Evolutionary conservation across 1,284 basidiomycete species (phyloP).

Genomic region (Stygiomarasmius scandens): DNA sequence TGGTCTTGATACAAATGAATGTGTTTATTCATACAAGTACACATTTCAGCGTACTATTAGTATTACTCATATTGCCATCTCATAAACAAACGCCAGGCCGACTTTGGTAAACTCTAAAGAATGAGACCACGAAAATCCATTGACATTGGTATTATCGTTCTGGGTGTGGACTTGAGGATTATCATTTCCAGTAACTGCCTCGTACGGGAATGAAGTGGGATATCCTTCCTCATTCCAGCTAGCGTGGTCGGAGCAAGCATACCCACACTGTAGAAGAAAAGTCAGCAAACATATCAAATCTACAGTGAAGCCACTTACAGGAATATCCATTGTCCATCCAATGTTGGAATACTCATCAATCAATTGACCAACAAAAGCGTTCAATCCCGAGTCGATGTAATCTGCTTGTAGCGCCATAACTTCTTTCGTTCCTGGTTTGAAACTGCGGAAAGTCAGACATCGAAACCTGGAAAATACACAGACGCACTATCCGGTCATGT

Average conservation of each 20-base stretch:
- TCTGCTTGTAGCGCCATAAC: constrained; percentile 19
- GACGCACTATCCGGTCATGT: constrained; percentile 24
- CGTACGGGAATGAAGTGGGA: constrained; percentile 37
- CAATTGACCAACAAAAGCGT: constrained; percentile 14
- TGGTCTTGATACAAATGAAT: too few species aligned
- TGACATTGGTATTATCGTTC: constrained; percentile 34
- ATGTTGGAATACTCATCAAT: constrained; percentile 19
- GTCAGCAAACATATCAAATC: too few species aligned
- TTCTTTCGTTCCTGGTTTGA: constrained; percentile 16
- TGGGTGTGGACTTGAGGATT: constrained; percentile 37
- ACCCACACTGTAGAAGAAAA: constrained; percentile 7
- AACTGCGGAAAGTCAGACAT: constrained; percentile 35
- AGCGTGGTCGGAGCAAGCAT: constrained; percentile 44
- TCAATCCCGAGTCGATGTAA: constrained; percentile 13
- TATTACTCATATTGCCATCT: constrained; percentile 27
- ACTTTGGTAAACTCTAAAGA: constrained; percentile 44
- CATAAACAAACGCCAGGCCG: constrained; percentile 45
- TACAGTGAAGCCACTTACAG: background rate
- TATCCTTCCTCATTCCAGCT: constrained; percentile 46
- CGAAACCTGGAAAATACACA: constrained; percentile 38
- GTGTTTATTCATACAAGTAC: too few species aligned
- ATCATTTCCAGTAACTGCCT: constrained; percentile 18
- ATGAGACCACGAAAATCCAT: constrained; percentile 23
- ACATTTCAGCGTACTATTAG: too few species aligned
- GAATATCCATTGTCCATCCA: background rate